Conservation (phyloP, 352 stramenopile species). For the Phytophthora crassamura region DNA sequence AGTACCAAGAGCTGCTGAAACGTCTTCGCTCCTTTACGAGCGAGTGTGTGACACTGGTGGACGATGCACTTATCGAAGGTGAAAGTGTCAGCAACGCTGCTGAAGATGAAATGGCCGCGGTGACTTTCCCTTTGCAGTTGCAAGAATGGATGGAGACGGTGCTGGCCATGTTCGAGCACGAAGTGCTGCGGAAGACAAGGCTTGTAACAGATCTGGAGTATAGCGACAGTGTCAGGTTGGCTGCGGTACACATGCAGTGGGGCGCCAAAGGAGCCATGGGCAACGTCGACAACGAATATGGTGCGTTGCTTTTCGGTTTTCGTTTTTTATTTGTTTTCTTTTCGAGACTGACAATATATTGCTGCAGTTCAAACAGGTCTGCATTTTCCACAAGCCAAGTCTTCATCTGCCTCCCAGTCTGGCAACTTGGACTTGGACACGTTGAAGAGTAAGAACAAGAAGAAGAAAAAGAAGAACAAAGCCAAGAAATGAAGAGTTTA, state of each 20-base stretch:
- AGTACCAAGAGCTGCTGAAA: constrained; percentile 54
- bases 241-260: constrained; percentile 53
- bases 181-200: constrained; percentile 61
- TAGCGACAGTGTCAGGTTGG: constrained; percentile 46
- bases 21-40: constrained; percentile 48
- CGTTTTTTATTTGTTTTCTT: background rate
- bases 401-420: constrained; percentile 4
- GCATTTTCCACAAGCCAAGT: constrained; percentile 39
- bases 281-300: constrained; percentile 59
- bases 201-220: constrained; percentile 67
- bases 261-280: constrained; percentile 38
- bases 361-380: constrained; percentile 49
- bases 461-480: constrained; percentile 63
- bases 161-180: constrained; percentile 68
- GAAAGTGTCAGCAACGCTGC: constrained; percentile 28
- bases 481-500: constrained; percentile 27
- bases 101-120: constrained; percentile 23
- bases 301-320: constrained; percentile 33
- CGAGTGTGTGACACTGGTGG: constrained; percentile 42
- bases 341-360: background rate
- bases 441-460: constrained; percentile 50
- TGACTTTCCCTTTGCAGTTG: constrained; percentile 36
- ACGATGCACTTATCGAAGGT: constrained; percentile 33
- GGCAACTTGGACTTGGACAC: constrained; percentile 4
- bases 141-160: constrained; percentile 85